These are phyloP conservation scores for Claviceps pusilla DNA, from an alignment of 2,329 filamentous ascomycete species.

Conservation along the genomic window DNA sequence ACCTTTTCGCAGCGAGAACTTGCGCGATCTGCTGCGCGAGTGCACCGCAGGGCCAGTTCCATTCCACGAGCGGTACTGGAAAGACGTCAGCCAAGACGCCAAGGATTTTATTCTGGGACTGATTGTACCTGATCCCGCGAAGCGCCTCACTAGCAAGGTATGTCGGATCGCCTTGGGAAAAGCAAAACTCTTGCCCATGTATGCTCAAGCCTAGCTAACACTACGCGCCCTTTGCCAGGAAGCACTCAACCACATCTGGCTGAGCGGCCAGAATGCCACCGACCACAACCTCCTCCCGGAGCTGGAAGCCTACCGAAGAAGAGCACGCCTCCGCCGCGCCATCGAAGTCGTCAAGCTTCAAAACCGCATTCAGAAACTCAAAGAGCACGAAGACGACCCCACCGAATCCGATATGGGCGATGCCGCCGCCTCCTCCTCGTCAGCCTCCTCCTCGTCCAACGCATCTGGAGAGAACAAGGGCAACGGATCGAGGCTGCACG, in stretches of 20 bases:
- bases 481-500: conserved; percentile 6
- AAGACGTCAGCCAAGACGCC: conserved; percentile 85
- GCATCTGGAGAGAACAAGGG: conserved; percentile 32
- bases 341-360: conserved; percentile 93
- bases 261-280: conserved; percentile 78
- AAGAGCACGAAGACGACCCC: conserved; percentile 74
- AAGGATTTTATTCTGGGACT: conserved; percentile 84
- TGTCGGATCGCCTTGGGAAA: conserved; percentile 11
- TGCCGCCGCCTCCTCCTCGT: conserved; percentile 23
- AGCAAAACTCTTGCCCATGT: neutral
- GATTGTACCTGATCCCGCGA: conserved; percentile 61
- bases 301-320: conserved; percentile 77
- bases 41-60: conserved; percentile 71
- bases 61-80: conserved; percentile 98
- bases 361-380: conserved; percentile 89
- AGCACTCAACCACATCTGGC: conserved; percentile 72
- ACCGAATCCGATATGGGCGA: conserved; percentile 61
- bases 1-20: conserved; percentile 87
- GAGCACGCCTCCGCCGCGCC: conserved; percentile 77
- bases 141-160: conserved; percentile 66
- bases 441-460: conserved; percentile 11
- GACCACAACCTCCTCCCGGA: conserved; percentile 96
- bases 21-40: conserved; percentile 87
- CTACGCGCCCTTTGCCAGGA: conserved; percentile 29
- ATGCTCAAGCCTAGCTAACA: neutral